A percentile compares a stretch with the other conserved stretches of the same genome.
phyloP scores from a whole-genome alignment of 495 filamentous ascomycete genomes.

The Xylaria castorea region DNA sequence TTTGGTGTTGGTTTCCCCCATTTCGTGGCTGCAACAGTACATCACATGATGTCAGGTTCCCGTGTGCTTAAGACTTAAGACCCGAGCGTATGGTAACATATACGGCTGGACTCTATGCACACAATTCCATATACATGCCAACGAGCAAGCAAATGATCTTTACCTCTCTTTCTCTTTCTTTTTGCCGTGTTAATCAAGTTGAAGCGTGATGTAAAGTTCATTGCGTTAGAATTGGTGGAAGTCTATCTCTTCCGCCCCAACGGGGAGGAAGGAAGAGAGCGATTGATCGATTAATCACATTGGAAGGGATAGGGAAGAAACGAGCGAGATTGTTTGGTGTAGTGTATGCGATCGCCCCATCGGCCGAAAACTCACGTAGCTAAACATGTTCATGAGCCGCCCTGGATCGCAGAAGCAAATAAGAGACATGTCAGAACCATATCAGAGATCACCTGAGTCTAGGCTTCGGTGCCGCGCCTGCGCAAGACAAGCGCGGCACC shows the following conservation, averaged over 20 bases:
- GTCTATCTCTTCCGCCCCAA: background rate
- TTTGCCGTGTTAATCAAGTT: too few relatives aligned
- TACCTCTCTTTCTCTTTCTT: too few relatives aligned
- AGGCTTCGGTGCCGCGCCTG: background rate
- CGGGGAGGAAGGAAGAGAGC: background rate
- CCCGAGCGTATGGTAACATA: slow-evolving; percentile 11
- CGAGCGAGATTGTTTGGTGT: background rate
- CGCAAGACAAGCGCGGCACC: background rate
- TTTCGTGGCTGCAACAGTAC: background rate
- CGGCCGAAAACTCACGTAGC: background rate
- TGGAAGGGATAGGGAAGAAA: background rate
- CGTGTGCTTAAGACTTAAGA: slow-evolving; percentile 9
- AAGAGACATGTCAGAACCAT: slow-evolving; percentile 19
- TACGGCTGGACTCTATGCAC: background rate
- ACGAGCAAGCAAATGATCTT: background rate
- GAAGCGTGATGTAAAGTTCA: background rate
- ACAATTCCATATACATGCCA: background rate
- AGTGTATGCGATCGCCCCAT: background rate
- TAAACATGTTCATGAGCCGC: background rate
- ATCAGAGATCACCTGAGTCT: slow-evolving; percentile 6
- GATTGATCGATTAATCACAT: background rate
- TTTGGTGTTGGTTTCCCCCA: slow-evolving; percentile 3
- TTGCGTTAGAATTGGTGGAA: background rate
- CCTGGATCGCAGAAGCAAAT: slow-evolving; percentile 21
- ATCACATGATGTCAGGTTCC: slow-evolving; percentile 12